These are phyloP conservation scores for Phlebiopsis gigantea DNA, from an alignment of 768 basidiomycete species.

Conservation along the genomic window DNA sequence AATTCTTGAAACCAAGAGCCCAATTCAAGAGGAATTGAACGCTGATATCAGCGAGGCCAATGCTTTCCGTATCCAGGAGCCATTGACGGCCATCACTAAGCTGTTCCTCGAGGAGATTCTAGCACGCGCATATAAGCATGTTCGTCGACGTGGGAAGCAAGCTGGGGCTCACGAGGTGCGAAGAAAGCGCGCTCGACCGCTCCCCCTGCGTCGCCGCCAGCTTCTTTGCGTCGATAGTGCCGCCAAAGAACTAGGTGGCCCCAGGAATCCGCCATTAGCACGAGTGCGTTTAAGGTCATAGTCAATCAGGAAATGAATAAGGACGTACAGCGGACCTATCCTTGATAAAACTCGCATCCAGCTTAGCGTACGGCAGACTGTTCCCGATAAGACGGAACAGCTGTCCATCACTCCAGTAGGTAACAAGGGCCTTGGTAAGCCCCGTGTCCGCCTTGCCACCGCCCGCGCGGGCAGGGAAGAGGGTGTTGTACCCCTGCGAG, in stretches of 20 bases:
- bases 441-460: slow-evolving; percentile 39
- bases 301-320: background rate
- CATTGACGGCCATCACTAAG: slow-evolving; percentile 50
- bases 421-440: slow-evolving; percentile 42
- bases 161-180: slow-evolving; percentile 49
- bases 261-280: slow-evolving; percentile 9
- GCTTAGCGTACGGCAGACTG: slow-evolving; percentile 43
- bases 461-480: slow-evolving; percentile 43
- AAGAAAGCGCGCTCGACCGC: slow-evolving; percentile 35
- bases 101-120: slow-evolving; percentile 38
- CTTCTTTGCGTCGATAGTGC: slow-evolving; percentile 34
- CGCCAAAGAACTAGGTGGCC: slow-evolving; percentile 16
- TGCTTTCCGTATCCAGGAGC: slow-evolving; percentile 49
- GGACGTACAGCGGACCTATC: slow-evolving; percentile 42
- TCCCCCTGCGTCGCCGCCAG: slow-evolving; percentile 28
- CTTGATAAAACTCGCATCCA: slow-evolving; percentile 40
- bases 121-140: too few species aligned
- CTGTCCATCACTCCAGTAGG: slow-evolving; percentile 38
- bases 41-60: slow-evolving; percentile 48
- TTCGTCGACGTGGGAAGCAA: slow-evolving; percentile 10
- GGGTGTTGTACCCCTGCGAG: slow-evolving; percentile 37
- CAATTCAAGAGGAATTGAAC: slow-evolving; percentile 45
- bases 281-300: background rate
- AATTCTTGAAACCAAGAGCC: slow-evolving; percentile 32
- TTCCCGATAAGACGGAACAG: slow-evolving; percentile 37